These are phyloP conservation scores for Volvariella surrecta DNA, from an alignment of 1,284 basidiomycete genomes.

Conservation along the genomic window DNA sequence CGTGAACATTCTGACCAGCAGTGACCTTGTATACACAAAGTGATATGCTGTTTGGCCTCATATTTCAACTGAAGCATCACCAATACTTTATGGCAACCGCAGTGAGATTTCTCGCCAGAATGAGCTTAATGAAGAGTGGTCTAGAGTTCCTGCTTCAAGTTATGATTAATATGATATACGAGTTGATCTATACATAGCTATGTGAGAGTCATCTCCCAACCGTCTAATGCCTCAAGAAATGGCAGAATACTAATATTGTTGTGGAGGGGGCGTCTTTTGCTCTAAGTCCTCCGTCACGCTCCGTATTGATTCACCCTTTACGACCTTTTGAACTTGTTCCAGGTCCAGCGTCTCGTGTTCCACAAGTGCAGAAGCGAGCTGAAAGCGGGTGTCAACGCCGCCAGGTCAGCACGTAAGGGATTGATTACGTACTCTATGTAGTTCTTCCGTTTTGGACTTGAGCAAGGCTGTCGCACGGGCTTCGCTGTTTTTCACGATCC, in stretches of 20 bases:
- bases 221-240: too few relatives aligned
- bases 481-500: constrained; percentile 72
- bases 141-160: too few relatives aligned
- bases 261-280: constrained; percentile 35
- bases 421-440: constrained; percentile 60
- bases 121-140: too few relatives aligned
- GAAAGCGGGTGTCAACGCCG: constrained; percentile 10
- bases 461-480: constrained; percentile 62
- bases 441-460: constrained; percentile 65
- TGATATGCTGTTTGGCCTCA: too few relatives aligned
- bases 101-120: too few relatives aligned
- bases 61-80: too few relatives aligned
- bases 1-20: too few relatives aligned
- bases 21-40: too few relatives aligned
- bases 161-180: too few relatives aligned
- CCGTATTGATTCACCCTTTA: constrained; percentile 73
- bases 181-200: too few relatives aligned
- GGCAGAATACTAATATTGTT: constrained; percentile 11
- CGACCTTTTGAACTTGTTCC: constrained; percentile 80
- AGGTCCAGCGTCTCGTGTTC: constrained; percentile 90
- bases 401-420: constrained; percentile 8
- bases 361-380: constrained; percentile 84
- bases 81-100: too few relatives aligned
- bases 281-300: constrained; percentile 55
- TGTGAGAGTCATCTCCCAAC: too few relatives aligned